Base-by-base conservation (phyloP, 129 eudicot species). In the Lonicera japonica region DNA sequence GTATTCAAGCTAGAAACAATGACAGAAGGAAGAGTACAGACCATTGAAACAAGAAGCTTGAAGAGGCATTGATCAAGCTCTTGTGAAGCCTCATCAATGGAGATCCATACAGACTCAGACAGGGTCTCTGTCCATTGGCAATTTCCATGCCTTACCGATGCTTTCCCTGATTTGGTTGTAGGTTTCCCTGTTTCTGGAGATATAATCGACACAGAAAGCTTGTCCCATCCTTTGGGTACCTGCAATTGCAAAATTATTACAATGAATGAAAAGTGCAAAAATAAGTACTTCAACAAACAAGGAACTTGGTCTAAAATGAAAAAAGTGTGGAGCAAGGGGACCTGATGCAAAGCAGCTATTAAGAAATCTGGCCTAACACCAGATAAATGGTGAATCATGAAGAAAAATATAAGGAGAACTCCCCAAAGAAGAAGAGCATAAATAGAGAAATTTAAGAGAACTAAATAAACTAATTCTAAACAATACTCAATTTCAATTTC, bases 201-300 rank as follows among this genome's bases (percentile, higher is more conserved):
- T 70, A 75, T 56, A 47, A 86, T 70, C 63, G 84, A 80, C 41
- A 86, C 54, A 21, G 65, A 80, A 60, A 86, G 87, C 76, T 75
- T 83, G 70, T 86, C 90, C 95, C 95, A 86, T 65, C 95, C 95
- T 77, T 75, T 86, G 22, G 95, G 95, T 43, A 83, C 95, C 95
- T 86, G 79, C 15, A 76, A 70, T 21, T 25, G 66, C 43, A 62
- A 66, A 67, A 47, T 46, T n/a, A n/a, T 24, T 24, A 56, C 22
- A 59, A 60, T 64, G 61, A 76, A 57, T 19, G 40, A 70, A 62
- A 68, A 52, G 36, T 45, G 58, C 25, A 55, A 56, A n/a, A 65
- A 47, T 10, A 50, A 38, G 57, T 73, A 62, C 60, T 52, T 59
- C 3, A 63, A 38, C 60, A 64, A 23, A 54, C 21, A 9, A 56